Evolutionary conservation across 768 basidiomycete genomes (phyloP).

Genomic region (Xerocomus spinulosus): DNA sequence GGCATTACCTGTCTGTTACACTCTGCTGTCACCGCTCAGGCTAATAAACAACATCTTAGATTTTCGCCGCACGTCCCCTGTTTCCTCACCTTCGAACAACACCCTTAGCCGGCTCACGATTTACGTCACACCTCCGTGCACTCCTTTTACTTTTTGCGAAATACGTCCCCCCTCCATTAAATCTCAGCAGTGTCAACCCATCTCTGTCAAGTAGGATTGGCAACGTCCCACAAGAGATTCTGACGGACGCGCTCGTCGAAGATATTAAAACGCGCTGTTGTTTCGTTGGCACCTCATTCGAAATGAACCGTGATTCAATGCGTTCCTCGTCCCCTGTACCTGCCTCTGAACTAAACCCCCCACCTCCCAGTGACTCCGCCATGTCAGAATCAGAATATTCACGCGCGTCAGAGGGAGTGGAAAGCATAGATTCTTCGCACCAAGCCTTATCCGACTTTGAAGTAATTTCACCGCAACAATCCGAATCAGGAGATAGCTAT

Average conservation of each 20-base stretch:
- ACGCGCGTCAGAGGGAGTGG: slow-evolving; percentile 43
- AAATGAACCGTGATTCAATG: slow-evolving; percentile 30
- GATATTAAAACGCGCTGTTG: slow-evolving; percentile 88
- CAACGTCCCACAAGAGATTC: slow-evolving; percentile 71
- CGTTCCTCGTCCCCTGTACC: slow-evolving; percentile 30
- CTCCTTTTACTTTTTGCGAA: slow-evolving; percentile 80
- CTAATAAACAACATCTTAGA: slow-evolving; percentile 44
- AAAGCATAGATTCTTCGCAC: slow-evolving; percentile 47
- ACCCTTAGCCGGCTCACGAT: slow-evolving; percentile 79
- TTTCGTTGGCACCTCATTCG: slow-evolving; percentile 71
- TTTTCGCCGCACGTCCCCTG: slow-evolving; percentile 84
- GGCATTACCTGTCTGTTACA: slow-evolving; percentile 68
- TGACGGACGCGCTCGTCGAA: slow-evolving; percentile 79
- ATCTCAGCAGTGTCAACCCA: slow-evolving; percentile 59
- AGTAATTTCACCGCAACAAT: slow-evolving; percentile 38
- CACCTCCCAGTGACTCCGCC: slow-evolving; percentile 51
- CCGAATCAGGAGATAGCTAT: slow-evolving; percentile 20
- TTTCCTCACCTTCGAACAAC: slow-evolving; percentile 81
- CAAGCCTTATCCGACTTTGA: slow-evolving; percentile 53
- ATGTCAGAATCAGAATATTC: slow-evolving; percentile 68
- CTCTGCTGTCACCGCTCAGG: not conserved
- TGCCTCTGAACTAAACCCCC: slow-evolving; percentile 37
- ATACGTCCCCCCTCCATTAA: slow-evolving; percentile 78
- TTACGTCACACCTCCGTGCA: slow-evolving; percentile 73
- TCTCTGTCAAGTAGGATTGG: slow-evolving; percentile 58